phyloP scores from a whole-genome alignment of 2,329 filamentous ascomycete genomes.

The Tolypocladium sp. region DNA sequence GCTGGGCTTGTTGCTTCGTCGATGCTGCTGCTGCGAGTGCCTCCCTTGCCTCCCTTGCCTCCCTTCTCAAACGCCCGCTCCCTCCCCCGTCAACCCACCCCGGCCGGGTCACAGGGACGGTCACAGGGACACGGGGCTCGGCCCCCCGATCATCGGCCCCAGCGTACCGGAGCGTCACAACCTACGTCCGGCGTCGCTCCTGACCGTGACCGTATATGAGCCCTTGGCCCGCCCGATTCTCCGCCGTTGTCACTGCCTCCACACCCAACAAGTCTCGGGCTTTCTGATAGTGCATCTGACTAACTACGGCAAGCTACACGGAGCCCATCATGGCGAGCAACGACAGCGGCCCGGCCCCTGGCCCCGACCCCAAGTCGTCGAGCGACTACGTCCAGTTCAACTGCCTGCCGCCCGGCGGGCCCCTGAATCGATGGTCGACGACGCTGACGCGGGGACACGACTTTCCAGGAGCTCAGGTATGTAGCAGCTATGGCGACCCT shows the following conservation, averaged over 20 bases:
- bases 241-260: not conserved
- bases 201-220: not conserved
- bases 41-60: too few relatives aligned
- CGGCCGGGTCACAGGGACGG: not conserved
- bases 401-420: constrained; percentile 39
- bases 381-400: constrained; percentile 45
- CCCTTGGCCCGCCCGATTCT: not conserved
- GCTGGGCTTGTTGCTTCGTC: not conserved
- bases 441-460: constrained; percentile 78
- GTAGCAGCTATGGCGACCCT: not conserved
- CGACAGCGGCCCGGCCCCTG: constrained; percentile 10
- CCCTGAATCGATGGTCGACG: constrained; percentile 78
- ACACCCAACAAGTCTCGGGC: not conserved
- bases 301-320: not conserved
- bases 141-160: not conserved
- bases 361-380: constrained; percentile 34
- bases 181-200: not conserved
- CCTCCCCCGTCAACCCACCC: not conserved
- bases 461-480: constrained; percentile 80
- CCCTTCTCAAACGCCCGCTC: not conserved
- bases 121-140: not conserved
- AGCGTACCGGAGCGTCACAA: not conserved
- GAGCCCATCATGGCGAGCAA: constrained; percentile 15
- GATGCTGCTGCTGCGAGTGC: not conserved
- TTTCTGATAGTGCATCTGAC: not conserved